Percentiles rank a stretch among this genome's conserved stretches.
Conservation (phyloP, 2,329 filamentous ascomycete species). For the Colletotrichum tofieldiae region DNA sequence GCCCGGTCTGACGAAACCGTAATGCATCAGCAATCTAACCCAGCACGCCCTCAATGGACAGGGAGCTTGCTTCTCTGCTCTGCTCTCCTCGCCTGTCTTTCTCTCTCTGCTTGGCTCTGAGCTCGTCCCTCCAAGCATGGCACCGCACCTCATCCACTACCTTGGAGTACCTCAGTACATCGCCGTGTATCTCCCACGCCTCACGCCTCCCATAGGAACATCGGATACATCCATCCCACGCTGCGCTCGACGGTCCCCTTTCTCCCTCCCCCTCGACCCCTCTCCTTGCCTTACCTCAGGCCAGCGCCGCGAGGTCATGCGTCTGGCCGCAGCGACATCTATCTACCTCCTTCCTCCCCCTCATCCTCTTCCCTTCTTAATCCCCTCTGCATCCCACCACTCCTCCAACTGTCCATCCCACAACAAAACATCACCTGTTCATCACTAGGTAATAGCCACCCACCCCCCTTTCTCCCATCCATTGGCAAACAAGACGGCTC, state of each 20-base stretch:
- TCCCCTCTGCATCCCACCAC: constrained; percentile 36
- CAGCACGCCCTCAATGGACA: neutral
- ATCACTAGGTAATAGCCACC: constrained; percentile 31
- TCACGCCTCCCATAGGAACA: neutral
- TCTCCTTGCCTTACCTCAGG: constrained; percentile 26
- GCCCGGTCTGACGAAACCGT: constrained; percentile 44
- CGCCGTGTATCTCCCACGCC: constrained; percentile 7
- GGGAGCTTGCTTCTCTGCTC: constrained; percentile 9
- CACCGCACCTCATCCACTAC: neutral
- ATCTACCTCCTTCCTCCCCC: constrained; percentile 26
- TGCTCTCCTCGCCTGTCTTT: neutral
- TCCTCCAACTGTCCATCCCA: constrained; percentile 22
- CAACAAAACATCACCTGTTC: constrained; percentile 27
- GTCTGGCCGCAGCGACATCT: constrained; percentile 34
- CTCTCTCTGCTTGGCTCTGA: neutral
- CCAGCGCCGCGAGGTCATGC: constrained; percentile 31
- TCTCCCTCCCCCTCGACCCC: constrained; percentile 18
- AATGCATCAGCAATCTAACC: constrained; percentile 34
- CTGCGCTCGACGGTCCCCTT: constrained; percentile 10
- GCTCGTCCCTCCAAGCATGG: neutral
- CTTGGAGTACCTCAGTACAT: constrained; percentile 7
- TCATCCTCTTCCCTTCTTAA: constrained; percentile 31
- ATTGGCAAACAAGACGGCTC: constrained; percentile 13
- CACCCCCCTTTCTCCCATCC: neutral
- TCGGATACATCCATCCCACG: constrained; percentile 13